Base-by-base conservation (phyloP, 2,329 filamentous ascomycete species). In the Fusarium oligoseptatum region DNA sequence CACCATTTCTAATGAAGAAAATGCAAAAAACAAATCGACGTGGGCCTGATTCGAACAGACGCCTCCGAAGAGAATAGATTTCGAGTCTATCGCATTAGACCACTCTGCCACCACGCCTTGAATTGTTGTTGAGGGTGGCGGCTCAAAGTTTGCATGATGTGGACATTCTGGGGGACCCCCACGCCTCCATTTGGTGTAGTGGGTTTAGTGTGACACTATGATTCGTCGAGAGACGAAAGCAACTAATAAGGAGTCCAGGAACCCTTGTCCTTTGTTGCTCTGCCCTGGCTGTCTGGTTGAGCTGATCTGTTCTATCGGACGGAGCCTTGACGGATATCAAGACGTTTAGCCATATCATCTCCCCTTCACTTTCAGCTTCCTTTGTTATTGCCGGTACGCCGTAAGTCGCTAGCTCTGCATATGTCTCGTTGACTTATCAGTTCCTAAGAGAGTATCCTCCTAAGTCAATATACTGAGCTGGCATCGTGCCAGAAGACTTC, bases 61-160 rank as follows among this genome's bases (percentile, higher is more conserved):
- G 58, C 58, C 36, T 27, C 58, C 58, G 58, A 61, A 61, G 58
- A 27, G 36, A 61, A 14, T n/a, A 61, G 58, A 61, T 61, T 61
- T 61, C 58, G 39, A 45, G 43, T 45, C 43, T 45, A 4, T 12
- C 43, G 43, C 43, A 12, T 45, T 45, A 45, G 27, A 48, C 43
- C 43, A 48, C 43, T 24, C 43, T 14, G 43, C 43, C 43, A 48
- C 43, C 3, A 3, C 5, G 43, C 43, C 43, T 24, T 10, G 20
- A 3, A 2, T 3, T 6, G 14, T 48, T 48, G 20, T 48, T 45
- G 41, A 43, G 10, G 10, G 0, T 22, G 39, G n/a, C n/a, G 3
- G n/a, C 6, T 22, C 39, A 20, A 45, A 45, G 6, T 22, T 22
- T 45, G 41, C n/a, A 45, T 22, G 3, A 45, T 45, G 41, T 22